A percentile compares a stretch with the other conserved stretches of the same genome.
phyloP scores from a whole-genome alignment of 2,329 filamentous ascomycete species.

The Sordariomycetes sp. region DNA sequence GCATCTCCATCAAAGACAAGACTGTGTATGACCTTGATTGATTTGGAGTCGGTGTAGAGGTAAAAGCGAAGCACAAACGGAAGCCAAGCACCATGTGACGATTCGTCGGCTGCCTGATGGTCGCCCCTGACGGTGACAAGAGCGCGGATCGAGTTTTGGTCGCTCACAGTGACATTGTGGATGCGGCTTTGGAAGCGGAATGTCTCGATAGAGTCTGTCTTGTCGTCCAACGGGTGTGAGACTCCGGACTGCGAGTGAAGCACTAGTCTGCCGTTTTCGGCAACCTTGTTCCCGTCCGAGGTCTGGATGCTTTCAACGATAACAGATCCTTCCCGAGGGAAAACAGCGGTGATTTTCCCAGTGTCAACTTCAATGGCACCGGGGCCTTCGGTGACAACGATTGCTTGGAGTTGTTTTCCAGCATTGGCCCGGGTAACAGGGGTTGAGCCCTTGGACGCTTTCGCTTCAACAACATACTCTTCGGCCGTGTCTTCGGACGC shows the following conservation, averaged over 20 bases:
- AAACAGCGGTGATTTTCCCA: slow-evolving; percentile 25
- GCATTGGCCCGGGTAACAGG: neutral
- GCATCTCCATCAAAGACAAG: slow-evolving; percentile 39
- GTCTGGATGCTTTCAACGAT: slow-evolving; percentile 25
- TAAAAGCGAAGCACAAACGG: slow-evolving; percentile 41
- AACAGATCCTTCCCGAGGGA: slow-evolving; percentile 25
- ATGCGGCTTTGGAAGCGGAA: slow-evolving; percentile 35
- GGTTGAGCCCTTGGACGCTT: neutral
- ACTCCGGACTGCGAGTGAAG: slow-evolving; percentile 36
- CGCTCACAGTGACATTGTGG: slow-evolving; percentile 32
- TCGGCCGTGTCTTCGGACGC: slow-evolving; percentile 23
- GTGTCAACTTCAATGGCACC: slow-evolving; percentile 25
- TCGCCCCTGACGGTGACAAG: slow-evolving; percentile 30
- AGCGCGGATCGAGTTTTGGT: slow-evolving; percentile 24
- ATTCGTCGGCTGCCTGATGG: slow-evolving; percentile 14
- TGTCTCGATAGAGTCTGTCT: slow-evolving; percentile 20
- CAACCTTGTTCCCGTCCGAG: slow-evolving; percentile 26
- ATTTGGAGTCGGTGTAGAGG: slow-evolving; percentile 40
- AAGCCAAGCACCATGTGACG: slow-evolving; percentile 28
- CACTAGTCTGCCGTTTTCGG: slow-evolving; percentile 33
- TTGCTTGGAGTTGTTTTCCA: neutral
- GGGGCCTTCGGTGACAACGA: slow-evolving; percentile 8
- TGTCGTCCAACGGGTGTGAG: slow-evolving; percentile 21
- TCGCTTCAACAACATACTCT: slow-evolving; percentile 22
- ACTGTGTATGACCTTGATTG: slow-evolving; percentile 39